phyloP scores from a whole-genome alignment of 1,284 basidiomycete species.

The Sanghuangporus weigelae region DNA sequence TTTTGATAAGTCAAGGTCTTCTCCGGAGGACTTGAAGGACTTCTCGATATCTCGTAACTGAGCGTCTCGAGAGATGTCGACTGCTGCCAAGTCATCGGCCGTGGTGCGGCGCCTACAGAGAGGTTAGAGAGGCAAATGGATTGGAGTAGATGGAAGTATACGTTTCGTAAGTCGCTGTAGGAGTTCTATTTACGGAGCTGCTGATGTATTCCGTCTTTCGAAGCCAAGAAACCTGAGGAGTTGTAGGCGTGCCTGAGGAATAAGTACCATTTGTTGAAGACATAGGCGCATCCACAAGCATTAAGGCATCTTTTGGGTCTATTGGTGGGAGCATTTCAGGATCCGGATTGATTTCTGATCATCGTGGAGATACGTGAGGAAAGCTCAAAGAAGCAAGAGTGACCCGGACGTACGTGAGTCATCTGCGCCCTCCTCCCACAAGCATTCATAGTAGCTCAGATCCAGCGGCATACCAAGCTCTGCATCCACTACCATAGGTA shows the following conservation, averaged over 20 bases:
- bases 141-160: conserved; percentile 29
- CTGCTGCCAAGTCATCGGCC: conserved; percentile 34
- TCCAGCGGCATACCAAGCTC: conserved; percentile 95
- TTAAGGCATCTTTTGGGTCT: conserved; percentile 67
- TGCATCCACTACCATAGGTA: conserved; percentile 92
- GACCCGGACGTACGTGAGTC: conserved; percentile 50
- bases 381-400: not conserved
- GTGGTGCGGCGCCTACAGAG: conserved; percentile 40
- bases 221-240: conserved; percentile 79
- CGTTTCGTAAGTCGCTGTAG: conserved; percentile 50
- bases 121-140: not conserved
- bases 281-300: conserved; percentile 54
- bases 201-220: conserved; percentile 85
- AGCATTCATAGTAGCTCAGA: conserved; percentile 72
- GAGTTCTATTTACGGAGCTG: conserved; percentile 44
- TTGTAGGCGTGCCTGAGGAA: conserved; percentile 36
- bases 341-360: conserved; percentile 63
- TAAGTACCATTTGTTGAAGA: conserved; percentile 38
- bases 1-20: conserved; percentile 49
- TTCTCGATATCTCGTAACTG: conserved; percentile 81
- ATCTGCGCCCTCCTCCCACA: conserved; percentile 76
- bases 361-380: not conserved
- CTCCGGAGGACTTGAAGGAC: conserved; percentile 67
- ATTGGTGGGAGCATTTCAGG: conserved; percentile 52
- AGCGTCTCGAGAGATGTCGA: conserved; percentile 74